phyloP scores from a whole-genome alignment of 129 eudicot genomes.

The Tanacetum coccineum region DNA sequence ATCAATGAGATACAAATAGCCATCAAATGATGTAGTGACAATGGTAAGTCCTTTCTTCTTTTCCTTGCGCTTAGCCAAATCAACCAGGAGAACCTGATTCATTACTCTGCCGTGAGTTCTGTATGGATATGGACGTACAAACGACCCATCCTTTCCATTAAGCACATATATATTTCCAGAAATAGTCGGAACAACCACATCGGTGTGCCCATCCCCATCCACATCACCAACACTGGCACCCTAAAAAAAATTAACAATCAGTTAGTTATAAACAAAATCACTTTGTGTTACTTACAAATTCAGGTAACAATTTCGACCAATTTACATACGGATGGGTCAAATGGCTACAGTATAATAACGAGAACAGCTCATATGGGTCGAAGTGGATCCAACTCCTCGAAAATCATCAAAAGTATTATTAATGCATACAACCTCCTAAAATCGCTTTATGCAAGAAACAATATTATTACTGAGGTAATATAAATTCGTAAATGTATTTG shows the following conservation, averaged over 20 bases:
- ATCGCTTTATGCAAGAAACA: background rate
- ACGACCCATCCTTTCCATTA: constrained; percentile 84
- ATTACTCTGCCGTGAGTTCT: constrained; percentile 99
- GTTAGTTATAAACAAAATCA: constrained; percentile 3
- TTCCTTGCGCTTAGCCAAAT: constrained; percentile 82
- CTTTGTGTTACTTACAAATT: background rate
- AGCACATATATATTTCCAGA: constrained; percentile 96
- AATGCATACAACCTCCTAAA: background rate
- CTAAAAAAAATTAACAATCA: constrained; percentile 28
- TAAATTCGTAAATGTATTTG: background rate
- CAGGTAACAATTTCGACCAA: background rate
- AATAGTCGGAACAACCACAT: constrained; percentile 85
- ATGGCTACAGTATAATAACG: background rate
- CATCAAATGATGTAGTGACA: constrained; percentile 92
- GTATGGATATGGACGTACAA: constrained; percentile 87
- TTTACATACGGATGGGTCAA: background rate
- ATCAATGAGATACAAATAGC: constrained; percentile 91
- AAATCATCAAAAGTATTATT: background rate
- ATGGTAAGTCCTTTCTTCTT: constrained; percentile 87
- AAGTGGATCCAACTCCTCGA: too few species aligned
- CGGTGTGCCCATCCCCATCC: constrained; percentile 98
- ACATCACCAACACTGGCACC: constrained; percentile 93
- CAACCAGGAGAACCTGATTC: constrained; percentile 90
- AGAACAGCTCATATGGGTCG: background rate
- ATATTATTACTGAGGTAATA: background rate